Conservation (phyloP, 768 basidiomycete species). For the Lactifluus hygrophoroides region DNA sequence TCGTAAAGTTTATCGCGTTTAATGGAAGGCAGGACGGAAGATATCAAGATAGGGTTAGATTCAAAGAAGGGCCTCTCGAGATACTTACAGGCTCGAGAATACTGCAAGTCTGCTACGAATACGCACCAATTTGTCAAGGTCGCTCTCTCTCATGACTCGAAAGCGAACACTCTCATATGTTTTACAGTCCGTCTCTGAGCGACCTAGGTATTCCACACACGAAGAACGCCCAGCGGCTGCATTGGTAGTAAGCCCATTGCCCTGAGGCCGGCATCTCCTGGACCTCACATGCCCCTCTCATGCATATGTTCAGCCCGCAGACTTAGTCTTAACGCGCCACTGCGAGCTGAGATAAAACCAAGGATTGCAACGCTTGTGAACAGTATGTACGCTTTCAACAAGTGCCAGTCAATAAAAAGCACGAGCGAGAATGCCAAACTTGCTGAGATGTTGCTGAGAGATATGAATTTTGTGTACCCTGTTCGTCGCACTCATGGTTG, state of each 20-base stretch:
- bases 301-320: neutral
- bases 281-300: neutral
- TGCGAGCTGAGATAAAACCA: neutral
- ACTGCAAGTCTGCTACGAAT: neutral
- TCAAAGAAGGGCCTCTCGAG: neutral
- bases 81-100: constrained; percentile 4
- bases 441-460: constrained; percentile 1
- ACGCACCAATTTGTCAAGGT: constrained; percentile 5
- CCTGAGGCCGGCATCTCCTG: neutral
- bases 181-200: neutral
- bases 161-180: neutral
- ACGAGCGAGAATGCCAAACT: neutral
- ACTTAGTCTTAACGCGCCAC: neutral
- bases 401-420: neutral
- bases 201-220: too few relatives aligned
- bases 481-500: neutral
- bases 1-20: neutral
- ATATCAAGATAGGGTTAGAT: neutral
- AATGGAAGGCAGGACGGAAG: neutral
- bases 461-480: constrained; percentile 7
- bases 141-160: neutral
- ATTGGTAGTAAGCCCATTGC: neutral
- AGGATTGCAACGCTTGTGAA: neutral
- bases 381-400: neutral
- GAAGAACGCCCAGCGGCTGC: too few relatives aligned